Percentiles rank a stretch among this genome's conserved stretches.
Conservation (phyloP, 2,329 filamentous ascomycete genomes). For the Aspergillus melleus region DNA sequence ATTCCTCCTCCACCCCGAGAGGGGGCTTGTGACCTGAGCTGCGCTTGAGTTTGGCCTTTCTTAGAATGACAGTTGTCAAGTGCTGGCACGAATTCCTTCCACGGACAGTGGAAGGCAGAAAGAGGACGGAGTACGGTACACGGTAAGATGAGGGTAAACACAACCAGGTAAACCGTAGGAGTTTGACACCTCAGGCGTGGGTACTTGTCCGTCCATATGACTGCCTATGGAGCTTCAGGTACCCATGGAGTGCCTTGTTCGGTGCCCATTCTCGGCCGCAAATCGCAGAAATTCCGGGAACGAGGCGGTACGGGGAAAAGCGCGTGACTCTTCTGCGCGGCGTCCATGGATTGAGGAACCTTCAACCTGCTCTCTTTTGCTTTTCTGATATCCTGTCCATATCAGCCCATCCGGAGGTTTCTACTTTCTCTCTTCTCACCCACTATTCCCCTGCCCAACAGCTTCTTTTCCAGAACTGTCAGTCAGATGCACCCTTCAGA, state of each 20-base stretch:
- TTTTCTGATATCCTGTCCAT: too few relatives aligned
- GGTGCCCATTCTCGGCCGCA: background rate
- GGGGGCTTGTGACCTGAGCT: constrained; percentile 16
- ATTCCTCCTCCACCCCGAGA: background rate
- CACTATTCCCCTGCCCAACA: too few relatives aligned
- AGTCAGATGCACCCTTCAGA: background rate
- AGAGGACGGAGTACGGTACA: too few relatives aligned
- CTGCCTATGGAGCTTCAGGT: background rate
- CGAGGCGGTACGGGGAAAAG: background rate
- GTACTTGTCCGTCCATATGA: background rate
- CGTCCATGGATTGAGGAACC: too few relatives aligned
- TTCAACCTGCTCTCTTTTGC: too few relatives aligned
- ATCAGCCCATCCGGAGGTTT: too few relatives aligned
- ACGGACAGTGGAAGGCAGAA: too few relatives aligned
- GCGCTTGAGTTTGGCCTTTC: background rate
- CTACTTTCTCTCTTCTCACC: too few relatives aligned
- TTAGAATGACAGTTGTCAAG: constrained; percentile 11
- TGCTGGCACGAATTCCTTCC: background rate
- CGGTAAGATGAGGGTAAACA: background rate
- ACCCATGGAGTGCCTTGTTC: background rate
- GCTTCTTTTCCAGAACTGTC: background rate
- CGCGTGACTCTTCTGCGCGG: background rate
- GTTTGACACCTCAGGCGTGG: constrained; percentile 2
- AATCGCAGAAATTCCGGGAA: too few relatives aligned
- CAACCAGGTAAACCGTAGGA: background rate